A percentile compares a stretch with the other conserved stretches of the same genome.
These are phyloP conservation scores for Phoma sp. DNA, from an alignment of 2,329 filamentous ascomycete species.

Conservation along the genomic window DNA sequence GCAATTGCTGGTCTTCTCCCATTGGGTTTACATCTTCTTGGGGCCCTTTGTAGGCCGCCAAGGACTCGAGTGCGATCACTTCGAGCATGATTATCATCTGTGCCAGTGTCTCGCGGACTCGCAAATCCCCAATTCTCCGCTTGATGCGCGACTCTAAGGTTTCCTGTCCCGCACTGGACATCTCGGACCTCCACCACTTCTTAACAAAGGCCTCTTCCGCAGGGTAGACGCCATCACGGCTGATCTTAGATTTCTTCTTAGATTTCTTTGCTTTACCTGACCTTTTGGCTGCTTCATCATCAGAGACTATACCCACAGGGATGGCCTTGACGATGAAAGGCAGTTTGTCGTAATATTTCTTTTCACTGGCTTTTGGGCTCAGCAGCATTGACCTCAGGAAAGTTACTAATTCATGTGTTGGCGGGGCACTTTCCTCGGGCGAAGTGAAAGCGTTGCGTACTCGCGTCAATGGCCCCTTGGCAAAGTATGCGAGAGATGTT, in stretches of 20 bases:
- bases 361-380: constrained; percentile 72
- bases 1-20: constrained; percentile 26
- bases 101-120: constrained; percentile 77
- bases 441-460: constrained; percentile 73
- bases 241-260: constrained; percentile 59
- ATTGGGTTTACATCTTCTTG: constrained; percentile 15
- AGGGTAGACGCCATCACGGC: constrained; percentile 72
- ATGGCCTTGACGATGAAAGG: constrained; percentile 68
- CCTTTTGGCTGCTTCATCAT: constrained; percentile 48
- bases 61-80: constrained; percentile 70
- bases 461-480: constrained; percentile 79
- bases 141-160: constrained; percentile 60
- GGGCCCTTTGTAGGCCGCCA: constrained; percentile 45
- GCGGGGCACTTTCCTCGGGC: constrained; percentile 64
- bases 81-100: constrained; percentile 83
- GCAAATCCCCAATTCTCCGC: constrained; percentile 68
- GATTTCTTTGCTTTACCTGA: constrained; percentile 47
- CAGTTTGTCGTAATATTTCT: constrained; percentile 77
- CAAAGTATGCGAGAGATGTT: constrained; percentile 82
- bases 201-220: constrained; percentile 68
- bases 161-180: constrained; percentile 47
- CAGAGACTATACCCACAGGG: constrained; percentile 49
- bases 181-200: constrained; percentile 69
- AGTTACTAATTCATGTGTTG: constrained; percentile 67
- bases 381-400: constrained; percentile 75